These are phyloP conservation scores for Penicillium longicatenatum DNA, from an alignment of 495 filamentous ascomycete species.

Conservation along the genomic window DNA sequence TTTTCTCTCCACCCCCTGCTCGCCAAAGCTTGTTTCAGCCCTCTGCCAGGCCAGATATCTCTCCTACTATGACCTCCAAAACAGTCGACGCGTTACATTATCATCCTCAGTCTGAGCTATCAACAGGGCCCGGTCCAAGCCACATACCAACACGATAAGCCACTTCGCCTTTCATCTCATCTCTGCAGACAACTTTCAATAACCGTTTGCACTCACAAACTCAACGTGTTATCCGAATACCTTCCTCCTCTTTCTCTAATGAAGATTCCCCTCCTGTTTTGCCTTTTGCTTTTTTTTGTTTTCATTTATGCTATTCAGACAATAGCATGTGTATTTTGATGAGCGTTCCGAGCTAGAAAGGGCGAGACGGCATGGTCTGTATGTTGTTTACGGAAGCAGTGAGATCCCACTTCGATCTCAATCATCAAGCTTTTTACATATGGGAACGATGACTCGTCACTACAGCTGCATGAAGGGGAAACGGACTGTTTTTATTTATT, in stretches of 20 bases:
- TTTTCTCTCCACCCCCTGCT: conserved; percentile 41
- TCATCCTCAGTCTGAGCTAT: conserved; percentile 28
- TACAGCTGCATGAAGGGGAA: conserved; percentile 21
- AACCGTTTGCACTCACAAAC: background rate
- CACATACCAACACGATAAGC: conserved; percentile 41
- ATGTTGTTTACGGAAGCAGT: conserved; percentile 2
- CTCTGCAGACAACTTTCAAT: background rate
- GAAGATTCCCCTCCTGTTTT: conserved; percentile 6
- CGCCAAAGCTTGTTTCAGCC: conserved; percentile 41
- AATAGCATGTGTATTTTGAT: conserved; percentile 21
- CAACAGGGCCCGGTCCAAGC: conserved; percentile 34
- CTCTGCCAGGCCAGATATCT: conserved; percentile 34
- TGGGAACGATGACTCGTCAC: conserved; percentile 11
- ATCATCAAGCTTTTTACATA: conserved; percentile 17
- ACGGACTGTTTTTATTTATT: conserved; percentile 11
- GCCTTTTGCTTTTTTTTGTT: conserved; percentile 3
- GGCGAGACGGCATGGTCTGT: conserved; percentile 4
- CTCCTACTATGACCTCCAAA: conserved; percentile 37
- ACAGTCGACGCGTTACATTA: conserved; percentile 41
- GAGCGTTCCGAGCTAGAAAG: conserved; percentile 11
- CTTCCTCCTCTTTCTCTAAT: conserved; percentile 9
- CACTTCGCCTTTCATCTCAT: background rate
- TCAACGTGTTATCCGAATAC: background rate
- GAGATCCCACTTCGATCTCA: conserved; percentile 5
- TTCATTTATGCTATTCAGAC: conserved; percentile 11